phyloP scores from a whole-genome alignment of 1,284 basidiomycete species.

The Malassezia slooffiae region DNA sequence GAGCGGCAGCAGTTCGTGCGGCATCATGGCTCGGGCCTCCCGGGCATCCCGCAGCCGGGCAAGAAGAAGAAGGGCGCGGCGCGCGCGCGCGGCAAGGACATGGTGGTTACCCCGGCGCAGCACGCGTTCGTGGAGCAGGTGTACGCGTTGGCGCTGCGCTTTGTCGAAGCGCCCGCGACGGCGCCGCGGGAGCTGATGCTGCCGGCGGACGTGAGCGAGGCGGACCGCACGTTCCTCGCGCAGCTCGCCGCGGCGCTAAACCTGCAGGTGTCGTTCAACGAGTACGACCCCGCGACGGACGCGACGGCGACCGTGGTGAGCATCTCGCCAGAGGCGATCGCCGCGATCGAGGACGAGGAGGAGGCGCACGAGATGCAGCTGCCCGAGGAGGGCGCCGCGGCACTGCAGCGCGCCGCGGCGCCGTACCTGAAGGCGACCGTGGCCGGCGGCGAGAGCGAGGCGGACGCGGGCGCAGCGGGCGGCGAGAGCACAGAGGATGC shows the following conservation, averaged over 20 bases:
- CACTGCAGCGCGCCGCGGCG: constrained; percentile 68
- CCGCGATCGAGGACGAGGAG: constrained; percentile 5
- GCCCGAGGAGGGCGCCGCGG: constrained; percentile 49
- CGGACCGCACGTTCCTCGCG: constrained; percentile 31
- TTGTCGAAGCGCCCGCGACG: constrained; percentile 16
- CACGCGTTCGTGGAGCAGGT: constrained; percentile 15
- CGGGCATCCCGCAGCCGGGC: constrained; percentile 1
- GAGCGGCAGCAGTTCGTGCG: constrained; percentile 82
- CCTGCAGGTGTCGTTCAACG: constrained; percentile 34
- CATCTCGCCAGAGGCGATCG: constrained; percentile 15
- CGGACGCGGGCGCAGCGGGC: neutral
- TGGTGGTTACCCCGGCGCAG: constrained; percentile 15
- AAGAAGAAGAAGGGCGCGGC: constrained; percentile 13
- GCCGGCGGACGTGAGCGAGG: constrained; percentile 18
- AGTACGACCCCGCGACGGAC: constrained; percentile 33
- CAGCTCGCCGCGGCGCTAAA: constrained; percentile 27
- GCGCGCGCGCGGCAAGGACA: neutral
- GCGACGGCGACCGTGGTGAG: constrained; percentile 28
- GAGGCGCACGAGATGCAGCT: constrained; percentile 33
- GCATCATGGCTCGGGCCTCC: constrained; percentile 63
- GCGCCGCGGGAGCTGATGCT: constrained; percentile 29
- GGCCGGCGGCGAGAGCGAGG: neutral
- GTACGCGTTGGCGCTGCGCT: constrained; percentile 14
- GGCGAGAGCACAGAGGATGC: constrained; percentile 46
- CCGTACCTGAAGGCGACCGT: constrained; percentile 65